Conservation (phyloP, 441 rosid species). For the Croton setiger region DNA sequence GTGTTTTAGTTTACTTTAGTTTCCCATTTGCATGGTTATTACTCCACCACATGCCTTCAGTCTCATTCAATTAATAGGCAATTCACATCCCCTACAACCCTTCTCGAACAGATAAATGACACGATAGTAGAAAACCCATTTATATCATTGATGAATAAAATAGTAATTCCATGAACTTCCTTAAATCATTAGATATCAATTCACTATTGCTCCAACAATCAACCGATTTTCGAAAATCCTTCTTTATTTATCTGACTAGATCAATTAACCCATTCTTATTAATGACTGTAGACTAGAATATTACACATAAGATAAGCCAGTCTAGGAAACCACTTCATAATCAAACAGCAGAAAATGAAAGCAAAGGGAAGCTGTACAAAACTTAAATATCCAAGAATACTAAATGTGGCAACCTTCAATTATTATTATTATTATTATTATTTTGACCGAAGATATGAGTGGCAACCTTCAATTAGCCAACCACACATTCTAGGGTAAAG, state of each 20-base stretch:
- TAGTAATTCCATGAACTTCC: not conserved
- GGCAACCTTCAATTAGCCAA: not conserved
- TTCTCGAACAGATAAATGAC: not conserved
- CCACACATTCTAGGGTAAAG: conserved; percentile 5
- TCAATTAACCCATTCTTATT: not conserved
- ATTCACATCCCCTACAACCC: not conserved
- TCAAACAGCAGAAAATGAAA: conserved; percentile 2
- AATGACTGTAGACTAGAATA: not conserved
- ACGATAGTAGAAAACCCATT: not conserved
- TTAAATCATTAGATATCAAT: not conserved
- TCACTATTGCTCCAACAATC: not conserved
- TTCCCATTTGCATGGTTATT: not conserved
- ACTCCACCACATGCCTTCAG: not conserved
- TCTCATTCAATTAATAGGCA: not conserved
- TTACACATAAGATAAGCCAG: not conserved
- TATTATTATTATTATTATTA: no score
- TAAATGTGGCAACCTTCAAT: conserved; percentile 3
- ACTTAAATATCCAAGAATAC: conserved; percentile 1
- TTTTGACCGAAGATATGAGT: no score
- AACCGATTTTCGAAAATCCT: not conserved
- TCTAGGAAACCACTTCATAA: not conserved
- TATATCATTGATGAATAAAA: not conserved
- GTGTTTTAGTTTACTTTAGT: not conserved
- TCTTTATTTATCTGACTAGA: not conserved
- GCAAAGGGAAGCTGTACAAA: not conserved